Evolutionary conservation across 352 stramenopile genomes (phyloP).

Genomic region (Globisporangium heterothallicum): DNA sequence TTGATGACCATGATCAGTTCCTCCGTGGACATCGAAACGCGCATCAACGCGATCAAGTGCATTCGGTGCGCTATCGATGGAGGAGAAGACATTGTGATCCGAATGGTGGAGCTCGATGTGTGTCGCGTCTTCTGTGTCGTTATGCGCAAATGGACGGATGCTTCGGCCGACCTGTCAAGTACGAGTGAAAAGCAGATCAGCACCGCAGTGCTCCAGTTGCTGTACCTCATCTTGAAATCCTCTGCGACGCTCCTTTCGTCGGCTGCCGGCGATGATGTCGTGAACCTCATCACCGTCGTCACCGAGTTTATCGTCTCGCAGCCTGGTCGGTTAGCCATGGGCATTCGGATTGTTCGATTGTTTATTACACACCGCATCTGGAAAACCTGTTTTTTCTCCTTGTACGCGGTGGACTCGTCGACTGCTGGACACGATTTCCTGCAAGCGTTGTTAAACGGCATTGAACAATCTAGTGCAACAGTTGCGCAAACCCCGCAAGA

Average conservation of each 20-base stretch:
- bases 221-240: slow-evolving; percentile 67
- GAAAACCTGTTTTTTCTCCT: slow-evolving; percentile 70
- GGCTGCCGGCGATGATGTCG: slow-evolving; percentile 52
- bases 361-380: slow-evolving; percentile 53
- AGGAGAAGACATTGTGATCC: slow-evolving; percentile 39
- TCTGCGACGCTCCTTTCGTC: slow-evolving; percentile 42
- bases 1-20: slow-evolving; percentile 60
- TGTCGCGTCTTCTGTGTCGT: slow-evolving; percentile 58
- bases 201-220: slow-evolving; percentile 48
- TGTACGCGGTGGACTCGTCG: slow-evolving; percentile 61
- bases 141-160: slow-evolving; percentile 60
- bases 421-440: slow-evolving; percentile 62
- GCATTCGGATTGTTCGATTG: slow-evolving; percentile 72
- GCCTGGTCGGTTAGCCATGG: slow-evolving; percentile 40
- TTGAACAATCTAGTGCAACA: slow-evolving; percentile 35
- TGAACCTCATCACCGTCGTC: slow-evolving; percentile 57
- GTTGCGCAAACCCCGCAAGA: slow-evolving; percentile 21
- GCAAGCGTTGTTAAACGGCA: slow-evolving; percentile 48
- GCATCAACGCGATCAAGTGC: slow-evolving; percentile 61
- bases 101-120: slow-evolving; percentile 72
- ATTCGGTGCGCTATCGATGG: slow-evolving; percentile 58
- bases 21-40: slow-evolving; percentile 33
- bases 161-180: slow-evolving; percentile 22
- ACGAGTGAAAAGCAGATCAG: slow-evolving; percentile 20
- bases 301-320: slow-evolving; percentile 65